A percentile compares a stretch with the other conserved stretches of the same genome.
phyloP scores from a whole-genome alignment of 2,329 filamentous ascomycete species.

The Ceratocystis lukuohia region DNA sequence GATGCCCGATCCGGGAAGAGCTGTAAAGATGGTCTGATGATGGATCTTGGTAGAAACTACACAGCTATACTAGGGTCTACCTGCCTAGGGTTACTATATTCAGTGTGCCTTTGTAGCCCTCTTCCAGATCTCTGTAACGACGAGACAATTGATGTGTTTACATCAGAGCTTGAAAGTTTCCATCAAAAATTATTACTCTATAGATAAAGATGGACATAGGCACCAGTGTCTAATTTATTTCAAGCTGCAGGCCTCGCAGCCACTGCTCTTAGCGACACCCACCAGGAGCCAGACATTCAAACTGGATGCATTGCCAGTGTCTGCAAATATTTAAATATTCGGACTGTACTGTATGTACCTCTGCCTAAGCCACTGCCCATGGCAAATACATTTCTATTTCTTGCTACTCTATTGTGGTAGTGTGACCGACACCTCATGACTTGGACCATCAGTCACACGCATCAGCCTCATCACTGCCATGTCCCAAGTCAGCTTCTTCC shows the following conservation, averaged over 20 bases:
- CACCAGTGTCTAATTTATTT: neutral
- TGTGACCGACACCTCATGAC: neutral
- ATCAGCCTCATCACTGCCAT: constrained; percentile 2
- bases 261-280: neutral
- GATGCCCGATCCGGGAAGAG: neutral
- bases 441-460: neutral
- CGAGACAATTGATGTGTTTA: too few species aligned
- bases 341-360: too few species aligned
- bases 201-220: neutral
- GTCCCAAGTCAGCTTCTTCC: constrained; percentile 16
- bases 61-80: neutral
- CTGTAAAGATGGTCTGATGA: neutral
- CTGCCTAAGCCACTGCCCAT: too few species aligned
- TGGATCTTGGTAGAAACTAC: too few species aligned
- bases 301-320: too few species aligned
- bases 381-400: too few species aligned
- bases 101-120: too few species aligned
- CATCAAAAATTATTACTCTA: neutral
- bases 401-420: too few species aligned
- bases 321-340: too few species aligned
- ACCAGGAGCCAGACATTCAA: neutral
- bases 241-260: neutral
- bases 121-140: too few species aligned
- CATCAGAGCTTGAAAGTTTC: neutral
- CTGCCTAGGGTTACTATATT: neutral